Conservation (phyloP, 305 asterid genomes). For the Salvia sclarea region DNA sequence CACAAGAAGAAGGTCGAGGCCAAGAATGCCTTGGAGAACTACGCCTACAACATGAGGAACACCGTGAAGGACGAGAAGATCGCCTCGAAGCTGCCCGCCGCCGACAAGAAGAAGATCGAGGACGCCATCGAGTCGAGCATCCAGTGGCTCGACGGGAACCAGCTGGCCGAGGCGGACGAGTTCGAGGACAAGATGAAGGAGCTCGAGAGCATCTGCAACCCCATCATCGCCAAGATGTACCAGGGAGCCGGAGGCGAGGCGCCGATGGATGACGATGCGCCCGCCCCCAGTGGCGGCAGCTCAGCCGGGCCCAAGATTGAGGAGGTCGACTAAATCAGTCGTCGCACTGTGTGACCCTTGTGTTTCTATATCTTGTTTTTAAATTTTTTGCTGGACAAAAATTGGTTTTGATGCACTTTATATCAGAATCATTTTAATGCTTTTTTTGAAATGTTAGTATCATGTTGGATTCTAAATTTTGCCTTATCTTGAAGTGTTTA, state of each 20-base stretch:
- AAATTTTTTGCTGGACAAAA: conserved; percentile 7
- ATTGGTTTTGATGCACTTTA: background rate
- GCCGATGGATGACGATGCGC: conserved; percentile 57
- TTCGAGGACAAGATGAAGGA: conserved; percentile 92
- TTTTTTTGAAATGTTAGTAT: background rate
- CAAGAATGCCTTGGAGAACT: conserved; percentile 74
- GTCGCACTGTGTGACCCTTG: background rate
- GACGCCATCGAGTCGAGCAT: conserved; percentile 63
- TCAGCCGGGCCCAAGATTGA: conserved; percentile 63
- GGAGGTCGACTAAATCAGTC: conserved; percentile 52
- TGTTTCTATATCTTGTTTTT: background rate
- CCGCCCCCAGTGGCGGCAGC: conserved; percentile 38
- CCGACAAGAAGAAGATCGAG: conserved; percentile 72
- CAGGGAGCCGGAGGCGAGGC: conserved; percentile 61
- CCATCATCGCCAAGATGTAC: conserved; percentile 74
- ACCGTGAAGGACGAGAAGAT: conserved; percentile 80
- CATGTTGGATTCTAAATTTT: background rate
- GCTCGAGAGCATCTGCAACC: conserved; percentile 75
- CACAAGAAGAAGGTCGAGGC: conserved; percentile 87
- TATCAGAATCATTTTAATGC: background rate
- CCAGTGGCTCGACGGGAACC: conserved; percentile 72
- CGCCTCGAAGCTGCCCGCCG: conserved; percentile 59
- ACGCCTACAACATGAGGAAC: conserved; percentile 90
- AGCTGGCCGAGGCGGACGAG: conserved; percentile 66
- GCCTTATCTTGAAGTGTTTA: background rate